A percentile compares a stretch with the other conserved stretches of the same genome.
Conservation (phyloP, 208 protist species). For the Crithidia bombi region DNA sequence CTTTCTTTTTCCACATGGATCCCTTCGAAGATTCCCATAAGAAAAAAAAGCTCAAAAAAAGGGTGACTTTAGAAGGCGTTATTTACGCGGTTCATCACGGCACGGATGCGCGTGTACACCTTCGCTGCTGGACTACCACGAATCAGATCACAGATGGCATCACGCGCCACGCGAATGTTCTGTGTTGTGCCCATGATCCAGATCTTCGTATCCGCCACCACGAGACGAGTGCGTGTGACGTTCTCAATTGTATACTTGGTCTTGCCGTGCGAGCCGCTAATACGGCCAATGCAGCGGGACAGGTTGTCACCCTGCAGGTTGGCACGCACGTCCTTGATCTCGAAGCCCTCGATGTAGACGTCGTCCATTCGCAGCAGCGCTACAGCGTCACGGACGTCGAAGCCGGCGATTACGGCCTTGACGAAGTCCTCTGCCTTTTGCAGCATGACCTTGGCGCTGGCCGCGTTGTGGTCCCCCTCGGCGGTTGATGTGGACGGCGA, state of each 20-base stretch:
- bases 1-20: too few species aligned
- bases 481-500: conserved; percentile 82
- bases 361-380: conserved; percentile 99
- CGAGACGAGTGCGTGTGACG: conserved; percentile 98
- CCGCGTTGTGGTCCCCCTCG: conserved; percentile 34
- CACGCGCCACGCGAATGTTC: conserved; percentile 97
- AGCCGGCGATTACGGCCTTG: conserved; percentile 97
- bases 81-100: conserved; percentile 95
- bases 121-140: conserved; percentile 96
- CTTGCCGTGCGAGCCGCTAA: conserved; percentile 99
- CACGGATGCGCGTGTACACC: conserved; percentile 97
- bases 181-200: conserved; percentile 99
- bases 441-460: conserved; percentile 76
- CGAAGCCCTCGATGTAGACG: conserved; percentile 99
- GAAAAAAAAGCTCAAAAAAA: too few species aligned
- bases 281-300: conserved; percentile 98
- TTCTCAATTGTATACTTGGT: conserved; percentile 99
- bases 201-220: conserved; percentile 98
- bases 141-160: conserved; percentile 98
- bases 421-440: conserved; percentile 99
- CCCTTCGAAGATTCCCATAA: too few species aligned
- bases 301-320: conserved; percentile 93
- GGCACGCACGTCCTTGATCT: conserved; percentile 97
- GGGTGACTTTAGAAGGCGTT: conserved; percentile 86
- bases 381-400: conserved; percentile 97